Percentiles rank a stretch among this genome's conserved stretches.
These are phyloP conservation scores for Abrus pulchellus DNA, from an alignment of 306 rosid species.

Conservation along the genomic window DNA sequence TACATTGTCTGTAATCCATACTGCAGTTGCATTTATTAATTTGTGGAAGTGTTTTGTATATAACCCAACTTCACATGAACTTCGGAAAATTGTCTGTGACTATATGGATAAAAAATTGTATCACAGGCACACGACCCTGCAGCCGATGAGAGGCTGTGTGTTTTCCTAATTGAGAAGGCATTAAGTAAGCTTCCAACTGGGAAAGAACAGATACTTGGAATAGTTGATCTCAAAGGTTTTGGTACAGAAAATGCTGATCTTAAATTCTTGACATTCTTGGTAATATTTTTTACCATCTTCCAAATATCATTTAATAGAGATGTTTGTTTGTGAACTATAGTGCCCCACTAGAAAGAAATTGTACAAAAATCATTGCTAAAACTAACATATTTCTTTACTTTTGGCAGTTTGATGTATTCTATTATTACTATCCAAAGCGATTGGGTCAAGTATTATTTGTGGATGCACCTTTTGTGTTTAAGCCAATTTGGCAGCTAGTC, in stretches of 20 bases:
- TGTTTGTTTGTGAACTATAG: conserved; percentile 28
- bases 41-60: neutral
- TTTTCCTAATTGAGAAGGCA: conserved; percentile 83
- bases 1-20: neutral
- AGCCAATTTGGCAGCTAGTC: conserved; percentile 86
- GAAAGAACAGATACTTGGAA: conserved; percentile 74
- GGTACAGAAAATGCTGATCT: conserved; percentile 80
- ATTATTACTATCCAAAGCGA: conserved; percentile 87
- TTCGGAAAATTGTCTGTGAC: conserved; percentile 36
- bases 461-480: conserved; percentile 88
- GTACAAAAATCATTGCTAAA: conserved; percentile 18
- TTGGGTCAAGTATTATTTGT: conserved; percentile 85
- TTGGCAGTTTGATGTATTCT: conserved; percentile 89
- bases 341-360: conserved; percentile 26
- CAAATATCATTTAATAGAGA: conserved; percentile 31
- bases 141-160: conserved; percentile 84
- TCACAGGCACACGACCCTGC: conserved; percentile 70
- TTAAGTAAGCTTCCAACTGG: conserved; percentile 78
- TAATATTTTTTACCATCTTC: conserved; percentile 47
- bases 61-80: neutral
- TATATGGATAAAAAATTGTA: conserved; percentile 40
- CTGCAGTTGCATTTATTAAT: conserved; percentile 13
- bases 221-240: conserved; percentile 86
- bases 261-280: conserved; percentile 80
- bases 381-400: conserved; percentile 35